A percentile compares a stretch with the other conserved stretches of the same genome.
phyloP scores from a whole-genome alignment of 1,139 yeast genomes.

The Blastobotrys indianensis region DNA sequence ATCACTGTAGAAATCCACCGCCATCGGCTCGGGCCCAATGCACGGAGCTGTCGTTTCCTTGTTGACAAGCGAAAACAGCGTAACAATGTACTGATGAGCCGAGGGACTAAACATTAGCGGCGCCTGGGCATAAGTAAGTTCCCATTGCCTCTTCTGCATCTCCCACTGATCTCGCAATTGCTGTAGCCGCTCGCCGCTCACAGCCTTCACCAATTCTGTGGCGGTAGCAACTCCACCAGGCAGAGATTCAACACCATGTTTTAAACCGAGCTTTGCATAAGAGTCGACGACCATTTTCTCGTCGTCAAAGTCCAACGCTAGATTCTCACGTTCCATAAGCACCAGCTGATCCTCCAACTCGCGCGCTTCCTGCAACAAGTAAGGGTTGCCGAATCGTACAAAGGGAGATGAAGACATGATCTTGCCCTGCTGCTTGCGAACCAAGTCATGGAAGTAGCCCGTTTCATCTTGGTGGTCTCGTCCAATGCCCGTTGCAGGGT shows the following conservation, averaged over 20 bases:
- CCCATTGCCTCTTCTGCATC: constrained; percentile 52
- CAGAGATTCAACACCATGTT: constrained; percentile 16
- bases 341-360: constrained; percentile 46
- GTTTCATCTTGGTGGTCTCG: constrained; percentile 1
- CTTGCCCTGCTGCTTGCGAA: constrained; percentile 46
- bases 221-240: constrained; percentile 26
- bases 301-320: constrained; percentile 21
- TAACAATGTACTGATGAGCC: constrained; percentile 72
- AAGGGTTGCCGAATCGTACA: constrained; percentile 62
- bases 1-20: constrained; percentile 84
- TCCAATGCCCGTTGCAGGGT: constrained; percentile 7
- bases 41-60: constrained; percentile 87
- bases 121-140: constrained; percentile 44
- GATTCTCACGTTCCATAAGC: constrained; percentile 31
- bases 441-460: constrained; percentile 44
- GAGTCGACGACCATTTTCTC: constrained; percentile 13
- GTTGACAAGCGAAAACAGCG: constrained; percentile 77
- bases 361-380: constrained; percentile 50
- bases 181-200: constrained; percentile 25
- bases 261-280: constrained; percentile 17
- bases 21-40: constrained; percentile 76
- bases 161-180: constrained; percentile 29
- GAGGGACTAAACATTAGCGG: constrained; percentile 55
- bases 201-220: constrained; percentile 22
- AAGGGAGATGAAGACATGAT: constrained; percentile 71